A percentile compares a stretch with the other conserved stretches of the same genome.
phyloP scores from a whole-genome alignment of 23 red algal genomes.

The Gracilaria domingensis region DNA sequence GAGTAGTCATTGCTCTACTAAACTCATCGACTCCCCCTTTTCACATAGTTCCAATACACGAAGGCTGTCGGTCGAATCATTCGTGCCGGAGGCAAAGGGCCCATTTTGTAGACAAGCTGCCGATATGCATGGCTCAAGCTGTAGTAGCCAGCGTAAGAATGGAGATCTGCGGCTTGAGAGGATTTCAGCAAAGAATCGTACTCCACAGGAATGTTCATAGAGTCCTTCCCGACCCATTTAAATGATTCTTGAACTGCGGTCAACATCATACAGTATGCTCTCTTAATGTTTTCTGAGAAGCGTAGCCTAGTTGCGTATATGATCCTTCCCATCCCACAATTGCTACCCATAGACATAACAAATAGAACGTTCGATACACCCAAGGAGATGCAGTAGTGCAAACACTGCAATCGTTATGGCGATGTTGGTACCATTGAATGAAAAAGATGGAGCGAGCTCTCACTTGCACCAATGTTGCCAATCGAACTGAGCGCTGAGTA shows the following conservation, averaged over 20 bases:
- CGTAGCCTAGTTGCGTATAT: neutral
- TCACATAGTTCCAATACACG: neutral
- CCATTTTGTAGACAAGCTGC: neutral
- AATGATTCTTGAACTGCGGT: neutral
- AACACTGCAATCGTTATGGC: conserved; percentile 2
- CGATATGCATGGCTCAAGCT: neutral
- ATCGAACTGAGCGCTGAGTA: neutral
- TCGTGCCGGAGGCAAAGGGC: neutral
- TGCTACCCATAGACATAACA: neutral
- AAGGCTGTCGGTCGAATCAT: neutral
- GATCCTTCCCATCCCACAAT: neutral
- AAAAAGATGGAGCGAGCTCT: neutral
- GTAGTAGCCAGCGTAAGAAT: conserved; percentile 13
- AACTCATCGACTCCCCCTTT: conserved; percentile 1
- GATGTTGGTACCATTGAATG: neutral
- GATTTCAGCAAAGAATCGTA: conserved; percentile 27
- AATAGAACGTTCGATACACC: neutral
- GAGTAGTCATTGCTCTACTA: neutral
- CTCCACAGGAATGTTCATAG: neutral
- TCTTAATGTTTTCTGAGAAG: neutral
- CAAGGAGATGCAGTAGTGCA: neutral
- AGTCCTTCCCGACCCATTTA: conserved; percentile 10
- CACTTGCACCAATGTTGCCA: neutral
- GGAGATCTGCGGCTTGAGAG: conserved; percentile 26
- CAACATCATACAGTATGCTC: neutral